A percentile compares a stretch with the other conserved stretches of the same genome.
These are phyloP conservation scores for Neophaeococcomyces mojaviensis DNA, from an alignment of 2,329 filamentous ascomycete species.

Conservation along the genomic window DNA sequence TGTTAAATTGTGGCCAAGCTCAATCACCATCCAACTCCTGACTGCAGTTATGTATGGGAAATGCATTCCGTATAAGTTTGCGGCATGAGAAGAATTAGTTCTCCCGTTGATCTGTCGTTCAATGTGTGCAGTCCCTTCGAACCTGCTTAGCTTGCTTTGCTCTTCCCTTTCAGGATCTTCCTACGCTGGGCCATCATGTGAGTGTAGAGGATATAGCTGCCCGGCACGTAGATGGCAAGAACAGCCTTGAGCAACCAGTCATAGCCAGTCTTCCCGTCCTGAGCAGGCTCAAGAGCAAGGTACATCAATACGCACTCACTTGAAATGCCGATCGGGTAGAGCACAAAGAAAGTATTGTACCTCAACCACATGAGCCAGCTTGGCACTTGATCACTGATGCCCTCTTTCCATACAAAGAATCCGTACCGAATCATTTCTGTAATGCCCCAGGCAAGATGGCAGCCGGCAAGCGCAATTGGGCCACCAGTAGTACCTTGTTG, in stretches of 20 bases:
- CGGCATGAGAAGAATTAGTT: too few relatives aligned
- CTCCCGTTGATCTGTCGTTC: not conserved
- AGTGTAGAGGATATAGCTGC: slow-evolving; percentile 77
- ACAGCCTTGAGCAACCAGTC: slow-evolving; percentile 57
- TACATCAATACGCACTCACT: slow-evolving; percentile 81
- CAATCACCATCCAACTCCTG: too few relatives aligned
- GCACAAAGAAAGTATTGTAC: slow-evolving; percentile 79
- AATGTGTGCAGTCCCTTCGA: not conserved
- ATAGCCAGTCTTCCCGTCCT: slow-evolving; percentile 42
- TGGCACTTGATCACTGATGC: slow-evolving; percentile 48
- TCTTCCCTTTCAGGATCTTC: slow-evolving; percentile 63
- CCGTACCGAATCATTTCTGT: slow-evolving; percentile 92
- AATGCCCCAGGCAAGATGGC: slow-evolving; percentile 72
- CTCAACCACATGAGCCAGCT: slow-evolving; percentile 67
- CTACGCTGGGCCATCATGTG: slow-evolving; percentile 90
- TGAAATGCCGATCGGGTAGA: slow-evolving; percentile 86
- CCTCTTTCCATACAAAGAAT: slow-evolving; percentile 74
- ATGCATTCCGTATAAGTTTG: too few relatives aligned
- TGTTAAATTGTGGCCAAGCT: too few relatives aligned
- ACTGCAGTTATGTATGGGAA: too few relatives aligned
- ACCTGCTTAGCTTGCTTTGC: slow-evolving; percentile 33
- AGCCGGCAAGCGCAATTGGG: slow-evolving; percentile 34
- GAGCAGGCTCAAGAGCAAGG: slow-evolving; percentile 54
- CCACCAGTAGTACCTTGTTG: slow-evolving; percentile 15
- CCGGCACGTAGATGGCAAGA: slow-evolving; percentile 70